A percentile compares a stretch with the other conserved stretches of the same genome.
These are phyloP conservation scores for Erodium trifolium DNA, from an alignment of 441 rosid species.

Conservation along the genomic window DNA sequence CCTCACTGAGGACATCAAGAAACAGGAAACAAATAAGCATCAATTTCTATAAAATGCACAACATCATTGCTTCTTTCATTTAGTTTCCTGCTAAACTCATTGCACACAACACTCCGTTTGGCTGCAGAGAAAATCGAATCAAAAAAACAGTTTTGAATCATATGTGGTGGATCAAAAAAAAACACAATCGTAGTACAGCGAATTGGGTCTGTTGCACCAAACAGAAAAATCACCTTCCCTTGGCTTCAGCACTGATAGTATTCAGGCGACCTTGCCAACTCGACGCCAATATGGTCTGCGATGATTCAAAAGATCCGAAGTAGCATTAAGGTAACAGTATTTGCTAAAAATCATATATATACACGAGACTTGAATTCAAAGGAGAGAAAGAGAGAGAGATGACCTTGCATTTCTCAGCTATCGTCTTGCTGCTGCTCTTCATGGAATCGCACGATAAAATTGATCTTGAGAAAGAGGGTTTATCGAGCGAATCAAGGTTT, in stretches of 20 bases:
- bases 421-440: not conserved
- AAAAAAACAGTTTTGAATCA: not conserved
- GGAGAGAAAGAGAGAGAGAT: not conserved
- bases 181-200: not conserved
- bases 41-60: slow-evolving; percentile 9
- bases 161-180: not conserved
- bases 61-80: slow-evolving; percentile 7
- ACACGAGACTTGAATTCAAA: not conserved
- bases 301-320: not conserved
- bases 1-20: slow-evolving; percentile 37
- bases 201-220: not conserved
- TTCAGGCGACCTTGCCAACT: slow-evolving; percentile 75
- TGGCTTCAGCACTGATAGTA: slow-evolving; percentile 74
- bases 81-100: not conserved
- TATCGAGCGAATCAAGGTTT: not conserved
- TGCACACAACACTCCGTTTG: not conserved
- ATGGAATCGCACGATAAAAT: not conserved
- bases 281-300: slow-evolving; percentile 68
- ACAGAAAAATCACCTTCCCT: slow-evolving; percentile 52
- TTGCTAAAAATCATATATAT: not conserved
- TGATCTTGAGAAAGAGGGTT: not conserved
- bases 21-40: slow-evolving; percentile 15
- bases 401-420: slow-evolving; percentile 12
- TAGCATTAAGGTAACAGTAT: not conserved
- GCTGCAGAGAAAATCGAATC: not conserved